phyloP scores from a whole-genome alignment of 2,329 filamentous ascomycete genomes.

The Diplodia seriata region DNA sequence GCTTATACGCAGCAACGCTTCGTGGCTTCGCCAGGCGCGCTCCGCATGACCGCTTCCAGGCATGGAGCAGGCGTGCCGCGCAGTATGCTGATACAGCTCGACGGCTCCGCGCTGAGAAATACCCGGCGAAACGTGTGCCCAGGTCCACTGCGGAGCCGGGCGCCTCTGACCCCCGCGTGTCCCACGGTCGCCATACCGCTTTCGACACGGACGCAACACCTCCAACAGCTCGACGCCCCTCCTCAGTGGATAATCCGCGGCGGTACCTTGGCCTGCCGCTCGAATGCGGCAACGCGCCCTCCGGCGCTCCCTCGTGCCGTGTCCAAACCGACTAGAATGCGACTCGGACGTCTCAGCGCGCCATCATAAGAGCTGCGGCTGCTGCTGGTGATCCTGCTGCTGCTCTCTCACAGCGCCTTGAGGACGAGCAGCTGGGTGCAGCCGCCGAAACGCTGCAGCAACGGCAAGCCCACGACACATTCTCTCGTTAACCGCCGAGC shows the following conservation, averaged over 20 bases:
- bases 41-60: constrained; percentile 24
- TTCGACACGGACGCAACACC: constrained; percentile 31
- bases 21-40: not conserved
- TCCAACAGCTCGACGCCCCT: constrained; percentile 22
- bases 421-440: constrained; percentile 22
- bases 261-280: not conserved
- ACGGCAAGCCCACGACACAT: not conserved
- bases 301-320: constrained; percentile 34
- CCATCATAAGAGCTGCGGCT: constrained; percentile 29
- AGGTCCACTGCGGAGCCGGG: constrained; percentile 22
- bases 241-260: constrained; percentile 28
- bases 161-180: constrained; percentile 5
- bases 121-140: constrained; percentile 4
- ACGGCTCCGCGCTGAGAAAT: constrained; percentile 21
- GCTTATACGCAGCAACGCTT: constrained; percentile 4
- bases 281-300: constrained; percentile 26
- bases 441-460: constrained; percentile 6
- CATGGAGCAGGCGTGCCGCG: constrained; percentile 11
- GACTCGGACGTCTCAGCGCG: constrained; percentile 34
- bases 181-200: constrained; percentile 25
- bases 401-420: not conserved
- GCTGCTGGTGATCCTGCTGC: constrained; percentile 1
- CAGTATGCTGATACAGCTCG: not conserved
- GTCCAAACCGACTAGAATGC: constrained; percentile 35
- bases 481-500: constrained; percentile 20